These are phyloP conservation scores for Thalassiosira livingstoniorum DNA, from an alignment of 352 stramenopile genomes.

Conservation along the genomic window DNA sequence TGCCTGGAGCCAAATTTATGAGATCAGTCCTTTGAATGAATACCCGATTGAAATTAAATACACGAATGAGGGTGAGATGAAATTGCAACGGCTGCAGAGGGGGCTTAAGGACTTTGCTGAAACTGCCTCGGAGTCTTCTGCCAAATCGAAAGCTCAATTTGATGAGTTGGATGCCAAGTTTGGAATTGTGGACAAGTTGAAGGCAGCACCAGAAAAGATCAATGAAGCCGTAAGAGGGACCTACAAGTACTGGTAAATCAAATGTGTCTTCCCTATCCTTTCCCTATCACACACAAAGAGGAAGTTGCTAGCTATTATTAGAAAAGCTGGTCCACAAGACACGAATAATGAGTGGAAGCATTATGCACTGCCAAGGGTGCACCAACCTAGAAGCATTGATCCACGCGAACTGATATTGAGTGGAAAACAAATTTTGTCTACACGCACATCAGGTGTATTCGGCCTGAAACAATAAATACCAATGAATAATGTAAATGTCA, in stretches of 20 bases:
- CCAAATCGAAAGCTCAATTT: slow-evolving; percentile 8
- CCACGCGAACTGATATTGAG: too few relatives aligned
- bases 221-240: slow-evolving; percentile 26
- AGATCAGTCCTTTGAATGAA: slow-evolving; percentile 57
- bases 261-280: neutral
- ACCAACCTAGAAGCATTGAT: too few relatives aligned
- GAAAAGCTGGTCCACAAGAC: neutral
- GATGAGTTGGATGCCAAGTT: slow-evolving; percentile 49
- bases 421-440: too few relatives aligned
- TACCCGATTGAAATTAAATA: slow-evolving; percentile 70
- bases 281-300: too few relatives aligned
- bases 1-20: slow-evolving; percentile 72
- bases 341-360: neutral
- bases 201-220: slow-evolving; percentile 18
- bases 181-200: slow-evolving; percentile 41
- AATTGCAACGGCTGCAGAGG: slow-evolving; percentile 45
- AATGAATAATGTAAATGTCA: too few relatives aligned
- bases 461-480: too few relatives aligned
- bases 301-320: slow-evolving; percentile 8
- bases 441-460: too few relatives aligned
- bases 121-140: slow-evolving; percentile 10
- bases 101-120: slow-evolving; percentile 21
- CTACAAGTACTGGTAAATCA: slow-evolving; percentile 46
- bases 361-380: too few relatives aligned
- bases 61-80: slow-evolving; percentile 67